These are phyloP conservation scores for Alternaria sp. DNA, from an alignment of 2,329 filamentous ascomycete species.

Conservation along the genomic window DNA sequence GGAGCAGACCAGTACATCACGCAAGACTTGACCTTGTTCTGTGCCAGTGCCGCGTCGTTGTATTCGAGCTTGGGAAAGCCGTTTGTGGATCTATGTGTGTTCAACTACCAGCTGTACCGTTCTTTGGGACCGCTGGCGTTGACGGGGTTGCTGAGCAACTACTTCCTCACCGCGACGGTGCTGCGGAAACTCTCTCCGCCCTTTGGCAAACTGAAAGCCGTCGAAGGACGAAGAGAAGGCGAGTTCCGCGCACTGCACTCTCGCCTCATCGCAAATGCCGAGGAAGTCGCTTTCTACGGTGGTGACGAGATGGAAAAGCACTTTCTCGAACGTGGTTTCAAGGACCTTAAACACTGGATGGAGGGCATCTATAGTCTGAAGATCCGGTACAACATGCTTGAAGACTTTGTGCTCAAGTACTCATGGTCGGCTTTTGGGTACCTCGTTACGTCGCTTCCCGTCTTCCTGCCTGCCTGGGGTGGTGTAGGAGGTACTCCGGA, in stretches of 20 bases:
- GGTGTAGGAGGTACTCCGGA: slow-evolving; percentile 79
- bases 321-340: slow-evolving; percentile 90
- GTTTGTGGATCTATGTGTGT: slow-evolving; percentile 94
- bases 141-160: slow-evolving; percentile 86
- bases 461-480: slow-evolving; percentile 94
- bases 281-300: slow-evolving; percentile 97
- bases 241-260: slow-evolving; percentile 93
- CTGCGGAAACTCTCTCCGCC: slow-evolving; percentile 88
- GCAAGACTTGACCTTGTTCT: slow-evolving; percentile 94
- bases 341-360: slow-evolving; percentile 94
- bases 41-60: slow-evolving; percentile 85
- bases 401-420: slow-evolving; percentile 98
- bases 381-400: slow-evolving; percentile 97
- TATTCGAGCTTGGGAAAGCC: slow-evolving; percentile 99
- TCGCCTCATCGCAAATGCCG: slow-evolving; percentile 91
- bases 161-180: slow-evolving; percentile 91
- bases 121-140: slow-evolving; percentile 89
- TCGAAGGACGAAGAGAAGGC: slow-evolving; percentile 93
- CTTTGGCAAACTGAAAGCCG: slow-evolving; percentile 95
- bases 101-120: slow-evolving; percentile 96
- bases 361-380: slow-evolving; percentile 97
- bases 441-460: slow-evolving; percentile 86
- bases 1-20: slow-evolving; percentile 97
- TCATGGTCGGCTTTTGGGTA: slow-evolving; percentile 99
- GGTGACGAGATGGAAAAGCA: slow-evolving; percentile 94